These are phyloP conservation scores for Capsicum pubescens DNA, from an alignment of 257 asterid genomes.

Conservation along the genomic window DNA sequence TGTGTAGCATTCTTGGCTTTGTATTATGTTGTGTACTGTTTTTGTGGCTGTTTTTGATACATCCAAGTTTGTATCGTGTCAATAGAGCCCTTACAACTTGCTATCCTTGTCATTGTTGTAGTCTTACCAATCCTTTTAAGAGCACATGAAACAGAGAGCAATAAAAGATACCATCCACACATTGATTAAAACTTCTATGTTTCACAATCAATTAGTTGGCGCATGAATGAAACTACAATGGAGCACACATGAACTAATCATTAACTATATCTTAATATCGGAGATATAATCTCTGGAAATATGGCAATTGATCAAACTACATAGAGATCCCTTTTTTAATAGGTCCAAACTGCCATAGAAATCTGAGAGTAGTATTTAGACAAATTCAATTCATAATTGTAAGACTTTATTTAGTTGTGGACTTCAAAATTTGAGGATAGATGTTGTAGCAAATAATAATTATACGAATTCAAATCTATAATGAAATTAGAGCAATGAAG, in stretches of 20 bases:
- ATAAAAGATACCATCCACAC: not conserved
- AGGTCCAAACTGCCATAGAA: not conserved
- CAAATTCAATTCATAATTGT: conserved; percentile 9
- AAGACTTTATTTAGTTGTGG: not conserved
- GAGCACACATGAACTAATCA: not conserved
- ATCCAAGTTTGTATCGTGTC: no score
- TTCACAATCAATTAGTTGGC: not conserved
- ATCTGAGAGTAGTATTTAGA: conserved; percentile 12
- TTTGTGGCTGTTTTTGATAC: no score
- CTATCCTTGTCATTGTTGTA: no score
- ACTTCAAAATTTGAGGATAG: not conserved
- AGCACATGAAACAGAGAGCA: no score
- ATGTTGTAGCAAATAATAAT: not conserved
- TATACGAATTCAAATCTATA: not conserved
- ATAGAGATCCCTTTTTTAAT: not conserved
- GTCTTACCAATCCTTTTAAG: no score
- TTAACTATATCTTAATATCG: not conserved
- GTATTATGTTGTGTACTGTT: no score
- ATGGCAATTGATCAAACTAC: not conserved
- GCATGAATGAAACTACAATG: not conserved
- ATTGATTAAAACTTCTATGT: not conserved
- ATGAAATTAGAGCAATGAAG: not conserved
- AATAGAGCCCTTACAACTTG: no score
- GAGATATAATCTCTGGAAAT: not conserved
- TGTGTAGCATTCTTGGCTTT: no score